phyloP scores from a whole-genome alignment of 2,329 filamentous ascomycete species.

The Hortaea werneckii region DNA sequence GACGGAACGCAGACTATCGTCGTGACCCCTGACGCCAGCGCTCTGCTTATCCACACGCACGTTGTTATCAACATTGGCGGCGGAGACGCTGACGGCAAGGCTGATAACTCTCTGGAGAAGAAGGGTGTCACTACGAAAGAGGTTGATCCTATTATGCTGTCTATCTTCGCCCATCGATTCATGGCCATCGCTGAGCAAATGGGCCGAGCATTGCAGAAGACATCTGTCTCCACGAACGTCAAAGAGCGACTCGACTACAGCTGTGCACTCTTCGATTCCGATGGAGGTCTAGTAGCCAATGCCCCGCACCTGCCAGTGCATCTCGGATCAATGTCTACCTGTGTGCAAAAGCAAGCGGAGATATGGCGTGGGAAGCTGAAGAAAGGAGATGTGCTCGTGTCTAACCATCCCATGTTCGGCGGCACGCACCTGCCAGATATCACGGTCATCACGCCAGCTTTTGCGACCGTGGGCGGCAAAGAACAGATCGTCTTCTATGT shows the following conservation, averaged over 20 bases:
- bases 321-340: constrained; percentile 76
- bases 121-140: constrained; percentile 42
- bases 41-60: constrained; percentile 72
- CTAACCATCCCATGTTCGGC: constrained; percentile 75
- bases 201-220: constrained; percentile 69
- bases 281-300: constrained; percentile 67
- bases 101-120: constrained; percentile 36
- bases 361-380: constrained; percentile 73
- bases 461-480: constrained; percentile 41
- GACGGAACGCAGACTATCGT: constrained; percentile 89
- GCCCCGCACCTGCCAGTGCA: constrained; percentile 72
- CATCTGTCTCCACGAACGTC: constrained; percentile 68
- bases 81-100: constrained; percentile 3
- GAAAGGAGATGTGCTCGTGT: constrained; percentile 70
- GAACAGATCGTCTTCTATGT: constrained; percentile 73
- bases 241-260: constrained; percentile 77
- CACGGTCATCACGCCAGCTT: constrained; percentile 70
- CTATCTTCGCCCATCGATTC: constrained; percentile 71
- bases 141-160: constrained; percentile 66
- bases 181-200: constrained; percentile 83
- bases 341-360: constrained; percentile 65
- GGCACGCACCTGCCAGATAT: constrained; percentile 79
- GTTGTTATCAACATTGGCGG: constrained; percentile 77
- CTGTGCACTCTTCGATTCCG: constrained; percentile 68
- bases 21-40: constrained; percentile 66